Evolutionary conservation across 169 alveolate species (phyloP).

Genomic region (Theileria annulata): DNA sequence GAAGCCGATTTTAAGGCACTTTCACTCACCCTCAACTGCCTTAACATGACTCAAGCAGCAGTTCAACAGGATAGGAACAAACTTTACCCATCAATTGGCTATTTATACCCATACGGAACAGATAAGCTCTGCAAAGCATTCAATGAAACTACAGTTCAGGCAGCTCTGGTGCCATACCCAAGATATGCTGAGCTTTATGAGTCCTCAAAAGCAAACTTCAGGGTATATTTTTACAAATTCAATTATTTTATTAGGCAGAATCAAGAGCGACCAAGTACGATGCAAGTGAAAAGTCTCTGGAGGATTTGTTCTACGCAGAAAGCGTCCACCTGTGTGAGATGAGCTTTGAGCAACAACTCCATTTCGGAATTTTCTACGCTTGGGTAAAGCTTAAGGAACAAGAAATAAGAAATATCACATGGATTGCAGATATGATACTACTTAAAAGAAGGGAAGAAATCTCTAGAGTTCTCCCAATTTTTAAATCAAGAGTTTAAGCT

Average conservation of each 20-base stretch:
- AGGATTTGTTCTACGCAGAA: slow-evolving; percentile 94
- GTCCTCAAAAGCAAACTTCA: slow-evolving; percentile 79
- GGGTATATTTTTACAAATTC: slow-evolving; percentile 29
- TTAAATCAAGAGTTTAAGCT: slow-evolving; percentile 56
- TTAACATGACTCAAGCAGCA: slow-evolving; percentile 57
- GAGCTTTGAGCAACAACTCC: slow-evolving; percentile 95
- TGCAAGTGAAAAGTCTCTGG: slow-evolving; percentile 77
- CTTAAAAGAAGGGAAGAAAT: slow-evolving; percentile 83
- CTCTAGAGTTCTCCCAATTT: slow-evolving; percentile 83
- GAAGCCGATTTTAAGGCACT: slow-evolving; percentile 86
- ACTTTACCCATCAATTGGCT: slow-evolving; percentile 87
- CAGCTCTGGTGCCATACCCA: slow-evolving; percentile 87
- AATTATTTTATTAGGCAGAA: slow-evolving; percentile 4
- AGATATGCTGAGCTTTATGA: slow-evolving; percentile 85
- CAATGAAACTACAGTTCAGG: slow-evolving; percentile 87
- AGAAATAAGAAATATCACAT: slow-evolving; percentile 95
- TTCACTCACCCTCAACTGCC: slow-evolving; percentile 78
- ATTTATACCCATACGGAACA: slow-evolving; percentile 90
- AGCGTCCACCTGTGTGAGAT: slow-evolving; percentile 91
- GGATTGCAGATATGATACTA: slow-evolving; percentile 96
- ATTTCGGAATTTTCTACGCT: slow-evolving; percentile 94
- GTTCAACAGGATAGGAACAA: slow-evolving; percentile 82
- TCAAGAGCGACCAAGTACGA: slow-evolving; percentile 33
- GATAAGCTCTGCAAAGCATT: slow-evolving; percentile 87
- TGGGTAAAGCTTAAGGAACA: slow-evolving; percentile 97